These are phyloP conservation scores for Lentinus polychrous DNA, from an alignment of 1,284 basidiomycete genomes.

Conservation along the genomic window DNA sequence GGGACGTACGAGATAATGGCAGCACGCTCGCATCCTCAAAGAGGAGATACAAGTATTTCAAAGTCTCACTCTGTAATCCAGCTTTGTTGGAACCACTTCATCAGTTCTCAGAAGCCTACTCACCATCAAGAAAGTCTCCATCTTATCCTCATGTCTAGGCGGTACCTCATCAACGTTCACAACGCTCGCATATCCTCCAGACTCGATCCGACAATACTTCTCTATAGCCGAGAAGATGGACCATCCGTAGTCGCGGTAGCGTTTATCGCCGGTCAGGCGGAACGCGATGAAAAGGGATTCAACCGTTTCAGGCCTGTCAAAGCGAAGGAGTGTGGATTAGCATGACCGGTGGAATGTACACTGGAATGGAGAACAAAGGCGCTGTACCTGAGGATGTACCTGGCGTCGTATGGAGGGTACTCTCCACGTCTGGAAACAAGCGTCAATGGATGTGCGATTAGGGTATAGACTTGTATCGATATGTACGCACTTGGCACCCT, in stretches of 20 bases:
- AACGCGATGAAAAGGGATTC: slow-evolving; percentile 90
- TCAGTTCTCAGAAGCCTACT: slow-evolving; percentile 19
- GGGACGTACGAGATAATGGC: slow-evolving; percentile 64
- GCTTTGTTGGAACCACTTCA: neutral
- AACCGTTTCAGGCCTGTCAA: slow-evolving; percentile 80
- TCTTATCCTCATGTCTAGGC: slow-evolving; percentile 72
- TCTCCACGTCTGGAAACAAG: slow-evolving; percentile 37
- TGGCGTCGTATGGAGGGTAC: slow-evolving; percentile 66
- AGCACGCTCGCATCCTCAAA: slow-evolving; percentile 74
- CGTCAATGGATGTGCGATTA: neutral
- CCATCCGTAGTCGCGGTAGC: slow-evolving; percentile 86
- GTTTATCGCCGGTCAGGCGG: slow-evolving; percentile 76
- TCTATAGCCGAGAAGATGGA: slow-evolving; percentile 87
- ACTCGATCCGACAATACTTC: slow-evolving; percentile 66
- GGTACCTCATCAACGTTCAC: slow-evolving; percentile 78
- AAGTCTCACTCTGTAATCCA: slow-evolving; percentile 67
- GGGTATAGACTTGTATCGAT: neutral
- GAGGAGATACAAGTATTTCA: slow-evolving; percentile 91
- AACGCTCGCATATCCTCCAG: slow-evolving; percentile 82
- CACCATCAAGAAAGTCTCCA: slow-evolving; percentile 94
- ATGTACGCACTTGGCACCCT: slow-evolving; percentile 49
- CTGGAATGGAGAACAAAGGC: slow-evolving; percentile 13
- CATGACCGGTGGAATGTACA: neutral
- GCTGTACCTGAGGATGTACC: slow-evolving; percentile 77
- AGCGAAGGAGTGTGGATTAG: neutral